These are phyloP conservation scores for Penicillium angulare DNA, from an alignment of 495 filamentous ascomycete genomes.

Conservation along the genomic window DNA sequence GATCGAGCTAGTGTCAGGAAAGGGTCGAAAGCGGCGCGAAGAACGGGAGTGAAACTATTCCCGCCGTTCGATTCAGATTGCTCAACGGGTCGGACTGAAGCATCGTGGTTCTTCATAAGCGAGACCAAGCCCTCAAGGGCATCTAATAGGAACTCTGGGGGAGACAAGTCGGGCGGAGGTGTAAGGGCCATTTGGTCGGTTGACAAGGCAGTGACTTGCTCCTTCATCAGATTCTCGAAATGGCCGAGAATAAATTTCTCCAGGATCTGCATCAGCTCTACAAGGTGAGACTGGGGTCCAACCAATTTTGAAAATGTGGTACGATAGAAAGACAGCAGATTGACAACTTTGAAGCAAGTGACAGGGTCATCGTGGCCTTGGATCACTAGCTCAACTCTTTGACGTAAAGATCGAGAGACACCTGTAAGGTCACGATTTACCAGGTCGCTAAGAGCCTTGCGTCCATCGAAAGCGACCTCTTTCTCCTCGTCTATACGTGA, in stretches of 20 bases:
- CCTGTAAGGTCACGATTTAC: conserved; percentile 83
- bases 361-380: conserved; percentile 89
- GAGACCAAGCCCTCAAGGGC: conserved; percentile 70
- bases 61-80: conserved; percentile 28
- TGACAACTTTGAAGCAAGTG: conserved; percentile 84
- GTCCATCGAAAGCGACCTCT: conserved; percentile 73
- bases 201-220: conserved; percentile 72
- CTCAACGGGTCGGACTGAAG: conserved; percentile 65
- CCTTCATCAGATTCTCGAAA: conserved; percentile 75
- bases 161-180: conserved; percentile 58
- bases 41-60: conserved; percentile 66
- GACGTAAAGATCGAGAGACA: conserved; percentile 71
- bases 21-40: conserved; percentile 80
- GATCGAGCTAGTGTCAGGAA: conserved; percentile 73
- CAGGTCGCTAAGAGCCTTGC: conserved; percentile 79
- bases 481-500: conserved; percentile 57
- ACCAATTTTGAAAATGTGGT: conserved; percentile 79
- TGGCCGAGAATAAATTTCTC: conserved; percentile 78
- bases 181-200: conserved; percentile 60
- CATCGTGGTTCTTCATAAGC: conserved; percentile 80
- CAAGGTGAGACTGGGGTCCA: conserved; percentile 63
- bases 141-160: conserved; percentile 82
- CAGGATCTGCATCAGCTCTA: conserved; percentile 64
- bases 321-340: conserved; percentile 85
- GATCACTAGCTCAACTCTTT: conserved; percentile 86